Evolutionary conservation across 2,329 filamentous ascomycete species (phyloP), one percentile per base, ranked within the genome.

Genomic region (Hypoxylon sp.): DNA sequence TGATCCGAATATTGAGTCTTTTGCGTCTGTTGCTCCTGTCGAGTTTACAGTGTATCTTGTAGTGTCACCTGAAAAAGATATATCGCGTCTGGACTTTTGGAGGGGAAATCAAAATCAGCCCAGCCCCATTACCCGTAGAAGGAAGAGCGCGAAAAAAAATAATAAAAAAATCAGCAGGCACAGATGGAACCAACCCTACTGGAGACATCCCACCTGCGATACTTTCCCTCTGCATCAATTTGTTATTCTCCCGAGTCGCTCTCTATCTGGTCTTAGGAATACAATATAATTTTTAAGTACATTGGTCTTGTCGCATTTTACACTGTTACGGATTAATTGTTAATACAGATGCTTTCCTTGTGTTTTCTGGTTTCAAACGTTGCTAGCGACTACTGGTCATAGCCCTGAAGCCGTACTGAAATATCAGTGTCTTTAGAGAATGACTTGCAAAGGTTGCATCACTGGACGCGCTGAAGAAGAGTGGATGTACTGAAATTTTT

Each of bases 101-200:
- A 50, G 63, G 55, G 59, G 57, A 30, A 58, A 67, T 53, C 60
- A 38, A 60, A 71, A 67, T 66, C 66, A 68, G 65, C 66, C 68
- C 65, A 63, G 61, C 50, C 65, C 65, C 65, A 58, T 56, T 68
- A 58, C 59, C 51, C 53, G 34, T 65, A 68, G 61, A 60, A 70
- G 68, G 68, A 68, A 68, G 38, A 57, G 65, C 57, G 57, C 43
- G 61, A 53, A 58, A 52, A 60, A 57, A 25, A 65, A 64, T 52
- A 62, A 67, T 50, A 67, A 65, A 53, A 61, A 46, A 53, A 64
- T 67, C 60, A 70, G 53, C 43, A 65, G 52, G 68, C 50, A 68
- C 68, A 61, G 52, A 64, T 64, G 63, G 66, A 65, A 71, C 68
- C 68, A 69, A 64, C 57, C 68, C 65, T 64, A 67, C 60, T 68